Base-by-base conservation (phyloP, 352 stramenopile species). In the Phytopythium helicoides region DNA sequence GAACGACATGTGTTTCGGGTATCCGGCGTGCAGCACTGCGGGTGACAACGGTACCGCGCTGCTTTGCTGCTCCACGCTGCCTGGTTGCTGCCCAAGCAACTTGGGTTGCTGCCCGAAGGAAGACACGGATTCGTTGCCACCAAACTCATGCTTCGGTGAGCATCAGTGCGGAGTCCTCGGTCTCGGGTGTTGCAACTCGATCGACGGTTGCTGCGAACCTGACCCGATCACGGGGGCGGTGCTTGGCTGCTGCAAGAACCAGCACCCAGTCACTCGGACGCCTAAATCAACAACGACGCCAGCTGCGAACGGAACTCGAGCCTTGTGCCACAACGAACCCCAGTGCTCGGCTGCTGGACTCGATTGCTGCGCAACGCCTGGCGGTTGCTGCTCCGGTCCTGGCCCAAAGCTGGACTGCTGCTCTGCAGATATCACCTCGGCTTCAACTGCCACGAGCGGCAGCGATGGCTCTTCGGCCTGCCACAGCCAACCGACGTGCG, bases 1-100 rank as follows among this genome's bases (percentile, higher is more conserved):
- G 25, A 62, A 80, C 8, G 62, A 81, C 39, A 69, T 77, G 60
- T 92, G 81, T 49, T 92, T 92, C 58, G 81, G 81, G 3, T 89
- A 71, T 22, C 71, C 76, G 0, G 64, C 55, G 21, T 92, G 81
- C 52, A 62, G 60, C 41, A 56, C 58, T 3, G 82, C 77, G 4
- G 79, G 80, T 44, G 67, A 57, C 31, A 88, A 90, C 22, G 73
- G 77, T 18, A 87, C 74, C 16, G 69, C 73, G 18, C 51, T 92
- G 33, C 65, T 58, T 34, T 92, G 82, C 54, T 92, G 82, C 52
- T 47, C 61, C 18, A 86, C 77, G 34, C 59, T 92, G 15, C 79
- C 82, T 23, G 82, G 82, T 0, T 92, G 82, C 51, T 92, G 82
- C 34, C 82, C 82, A 0, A 86, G 76, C 55, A 47, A 62, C 11